Evolutionary conservation across 2,329 filamentous ascomycete genomes (phyloP), one percentile per base, ranked within the genome.

Genomic region (Pyrenochaeta sp.): DNA sequence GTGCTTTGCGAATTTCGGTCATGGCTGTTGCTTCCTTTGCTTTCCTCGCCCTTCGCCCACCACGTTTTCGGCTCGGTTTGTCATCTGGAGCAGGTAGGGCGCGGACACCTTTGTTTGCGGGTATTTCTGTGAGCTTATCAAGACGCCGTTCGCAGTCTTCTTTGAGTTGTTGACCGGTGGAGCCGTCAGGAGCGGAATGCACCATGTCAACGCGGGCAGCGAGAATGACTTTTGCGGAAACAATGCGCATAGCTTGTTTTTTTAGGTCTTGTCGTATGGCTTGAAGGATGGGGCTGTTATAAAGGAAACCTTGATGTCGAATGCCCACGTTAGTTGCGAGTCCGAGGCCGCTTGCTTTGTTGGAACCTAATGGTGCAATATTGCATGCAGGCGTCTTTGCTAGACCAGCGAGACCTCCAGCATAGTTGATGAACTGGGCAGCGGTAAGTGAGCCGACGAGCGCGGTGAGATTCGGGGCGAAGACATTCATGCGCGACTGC

Each of bases 11-110:
- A 27, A 99, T 81, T 49, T 99, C 95, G 0, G 95, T 99, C 92
- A 97, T 96, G 55, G 95, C 94, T 6, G 91, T 91, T 3, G 94
- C 93, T 76, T 97, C 95, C 83, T 99, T 99, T 55, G 94, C 94
- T 76, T 97, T 97, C 51, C 95, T 83, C 11, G 93, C 95, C 61
- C 92, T 84, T 49, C 94, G 84, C 45, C 95, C 95, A 75, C 95
- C 95, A 61, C 95, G 90, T 76, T 99, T 99, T 30, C 93, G 85
- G 0, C 91, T 88, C 1, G 92, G 95, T 75, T 98, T 99, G 77
- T 99, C 95, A 71, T 98, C 95, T 0, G 95, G 95, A 0, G 91
- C 91, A 1, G 94, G 94, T 0, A 98, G 84, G 1, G 95, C 95
- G 56, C 92, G 88, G 14, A 87, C 85, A 2, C 92, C 92, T 71